Evolutionary conservation across 2,329 filamentous ascomycete species (phyloP).

Genomic region (Chlorencoelia australis): DNA sequence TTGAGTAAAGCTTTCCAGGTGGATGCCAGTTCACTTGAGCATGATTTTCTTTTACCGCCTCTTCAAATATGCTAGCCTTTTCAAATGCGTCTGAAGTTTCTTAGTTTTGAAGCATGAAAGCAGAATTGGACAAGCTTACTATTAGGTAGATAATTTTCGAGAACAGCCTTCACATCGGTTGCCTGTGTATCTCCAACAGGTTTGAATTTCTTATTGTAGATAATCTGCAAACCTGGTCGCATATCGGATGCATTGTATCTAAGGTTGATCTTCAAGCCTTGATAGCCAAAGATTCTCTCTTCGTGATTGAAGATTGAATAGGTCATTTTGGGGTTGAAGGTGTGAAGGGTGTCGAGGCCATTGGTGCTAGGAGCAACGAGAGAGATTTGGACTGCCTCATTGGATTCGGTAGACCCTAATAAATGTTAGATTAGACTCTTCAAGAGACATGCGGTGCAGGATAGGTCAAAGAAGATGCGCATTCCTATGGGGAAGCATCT

Average conservation of each 20-base stretch:
- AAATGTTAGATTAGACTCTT: constrained; percentile 3
- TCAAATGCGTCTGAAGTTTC: constrained; percentile 51
- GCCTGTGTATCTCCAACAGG: constrained; percentile 58
- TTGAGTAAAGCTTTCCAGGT: constrained; percentile 62
- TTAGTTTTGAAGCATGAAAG: background rate
- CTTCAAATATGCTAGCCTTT: constrained; percentile 50
- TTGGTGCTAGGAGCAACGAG: constrained; percentile 41
- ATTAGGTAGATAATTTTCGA: constrained; percentile 51
- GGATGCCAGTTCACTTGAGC: constrained; percentile 55
- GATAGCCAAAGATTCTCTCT: constrained; percentile 84
- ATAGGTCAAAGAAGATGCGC: too few species aligned
- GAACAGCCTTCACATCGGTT: constrained; percentile 53
- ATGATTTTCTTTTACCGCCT: constrained; percentile 37
- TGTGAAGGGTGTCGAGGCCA: constrained; percentile 46
- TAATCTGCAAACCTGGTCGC: constrained; percentile 63
- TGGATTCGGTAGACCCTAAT: constrained; percentile 25
- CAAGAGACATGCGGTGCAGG: too few species aligned
- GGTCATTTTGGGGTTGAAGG: constrained; percentile 79
- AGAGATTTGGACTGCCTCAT: constrained; percentile 50
- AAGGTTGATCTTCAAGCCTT: constrained; percentile 66
- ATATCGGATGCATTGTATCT: constrained; percentile 62
- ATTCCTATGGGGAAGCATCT: too few species aligned
- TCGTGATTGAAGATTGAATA: constrained; percentile 92
- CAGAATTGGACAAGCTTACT: constrained; percentile 34
- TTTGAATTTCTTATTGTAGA: constrained; percentile 62